Conservation (phyloP, 2,329 filamentous ascomycete genomes). For the Alternaria solani region DNA sequence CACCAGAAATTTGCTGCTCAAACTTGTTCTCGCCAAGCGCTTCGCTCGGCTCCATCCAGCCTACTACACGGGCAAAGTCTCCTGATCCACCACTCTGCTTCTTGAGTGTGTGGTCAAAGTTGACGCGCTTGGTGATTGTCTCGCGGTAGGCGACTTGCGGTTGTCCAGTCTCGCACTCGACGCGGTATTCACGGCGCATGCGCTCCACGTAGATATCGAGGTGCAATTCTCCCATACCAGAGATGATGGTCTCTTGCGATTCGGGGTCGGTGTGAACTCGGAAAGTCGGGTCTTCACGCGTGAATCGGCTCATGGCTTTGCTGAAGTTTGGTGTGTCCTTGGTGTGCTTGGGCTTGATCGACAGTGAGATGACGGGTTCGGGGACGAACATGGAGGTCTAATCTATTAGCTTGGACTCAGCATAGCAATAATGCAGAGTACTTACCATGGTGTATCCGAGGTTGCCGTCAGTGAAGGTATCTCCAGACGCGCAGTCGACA, state of each 20-base stretch:
- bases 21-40: constrained; percentile 79
- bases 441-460: constrained; percentile 86
- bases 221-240: constrained; percentile 97
- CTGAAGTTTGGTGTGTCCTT: constrained; percentile 94
- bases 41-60: constrained; percentile 87
- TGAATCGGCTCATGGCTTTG: constrained; percentile 98
- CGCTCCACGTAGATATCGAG: constrained; percentile 97
- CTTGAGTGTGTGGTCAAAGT: constrained; percentile 93
- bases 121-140: constrained; percentile 79
- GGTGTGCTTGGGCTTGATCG: constrained; percentile 93
- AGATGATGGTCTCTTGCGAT: constrained; percentile 96
- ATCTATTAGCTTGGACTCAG: constrained; percentile 20
- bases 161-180: constrained; percentile 94
- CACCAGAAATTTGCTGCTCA: constrained; percentile 86
- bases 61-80: constrained; percentile 91
- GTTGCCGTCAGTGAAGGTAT: constrained; percentile 95
- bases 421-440: background rate
- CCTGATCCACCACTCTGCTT: constrained; percentile 95
- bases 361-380: constrained; percentile 96
- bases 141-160: constrained; percentile 97
- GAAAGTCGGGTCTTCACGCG: constrained; percentile 98
- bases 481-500: constrained; percentile 95
- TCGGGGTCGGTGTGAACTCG: constrained; percentile 90
- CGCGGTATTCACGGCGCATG: constrained; percentile 94
- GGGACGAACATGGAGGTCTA: constrained; percentile 93